Evolutionary conservation across 2,329 filamentous ascomycete species (phyloP).

Genomic region (Drechslerella dactyloides): DNA sequence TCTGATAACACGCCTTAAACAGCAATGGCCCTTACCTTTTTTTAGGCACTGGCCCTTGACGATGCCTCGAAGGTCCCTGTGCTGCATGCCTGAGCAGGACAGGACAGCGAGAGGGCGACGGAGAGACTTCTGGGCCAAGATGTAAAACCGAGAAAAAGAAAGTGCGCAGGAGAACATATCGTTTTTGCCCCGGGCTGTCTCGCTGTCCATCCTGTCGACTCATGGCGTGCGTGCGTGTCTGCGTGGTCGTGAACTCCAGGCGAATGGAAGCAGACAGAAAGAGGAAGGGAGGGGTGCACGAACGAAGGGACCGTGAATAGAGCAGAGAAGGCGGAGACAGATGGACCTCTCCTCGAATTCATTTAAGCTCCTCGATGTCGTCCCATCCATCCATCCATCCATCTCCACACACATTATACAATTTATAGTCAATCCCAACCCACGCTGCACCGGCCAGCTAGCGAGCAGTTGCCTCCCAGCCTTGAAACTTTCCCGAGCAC

Average conservation of each 20-base stretch:
- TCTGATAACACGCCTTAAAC: background rate
- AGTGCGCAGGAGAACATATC: background rate
- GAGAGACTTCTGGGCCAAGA: background rate
- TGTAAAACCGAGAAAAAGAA: background rate
- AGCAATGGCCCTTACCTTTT: background rate
- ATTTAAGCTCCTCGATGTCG: conserved; percentile 1
- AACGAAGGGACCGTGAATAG: too few species aligned
- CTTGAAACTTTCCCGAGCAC: too few species aligned
- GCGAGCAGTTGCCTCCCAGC: too few species aligned
- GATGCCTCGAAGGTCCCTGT: background rate
- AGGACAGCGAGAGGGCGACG: background rate
- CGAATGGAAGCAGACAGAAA: background rate
- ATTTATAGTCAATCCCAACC: background rate
- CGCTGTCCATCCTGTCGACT: background rate
- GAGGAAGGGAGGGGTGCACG: background rate
- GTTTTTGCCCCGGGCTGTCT: background rate
- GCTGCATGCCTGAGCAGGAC: background rate
- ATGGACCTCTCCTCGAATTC: background rate
- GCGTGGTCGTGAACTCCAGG: background rate
- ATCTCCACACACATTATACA: background rate
- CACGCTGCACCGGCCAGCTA: too few species aligned
- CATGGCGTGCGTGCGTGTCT: background rate
- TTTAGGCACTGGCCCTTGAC: conserved; percentile 5
- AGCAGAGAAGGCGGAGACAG: background rate
- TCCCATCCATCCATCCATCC: background rate